Conservation (phyloP, 164 flowering plant species). For the Cinnamomum micranthum region DNA sequence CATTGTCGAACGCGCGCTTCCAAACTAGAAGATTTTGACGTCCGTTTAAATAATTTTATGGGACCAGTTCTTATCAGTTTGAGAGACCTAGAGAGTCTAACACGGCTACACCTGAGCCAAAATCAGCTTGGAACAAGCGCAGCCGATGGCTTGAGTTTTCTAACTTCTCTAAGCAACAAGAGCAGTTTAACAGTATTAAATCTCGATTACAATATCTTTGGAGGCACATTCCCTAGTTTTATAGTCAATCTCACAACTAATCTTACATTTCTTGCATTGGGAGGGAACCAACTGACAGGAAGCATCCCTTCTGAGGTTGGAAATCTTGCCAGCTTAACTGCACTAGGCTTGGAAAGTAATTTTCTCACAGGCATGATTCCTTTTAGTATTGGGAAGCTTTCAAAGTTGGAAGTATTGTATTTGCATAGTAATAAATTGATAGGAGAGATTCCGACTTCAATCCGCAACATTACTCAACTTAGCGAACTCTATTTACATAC, state of each 20-base stretch:
- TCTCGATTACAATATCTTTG: not conserved
- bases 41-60: conserved; percentile 2
- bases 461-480: not conserved
- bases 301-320: not conserved
- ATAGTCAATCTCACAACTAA: conserved; percentile 2
- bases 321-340: not conserved
- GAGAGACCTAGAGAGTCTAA: not conserved
- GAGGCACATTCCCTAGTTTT: not conserved
- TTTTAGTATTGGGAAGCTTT: not conserved
- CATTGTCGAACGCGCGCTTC: conserved; percentile 12
- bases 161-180: conserved; percentile 7
- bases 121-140: conserved; percentile 3
- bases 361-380: not conserved
- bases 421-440: not conserved
- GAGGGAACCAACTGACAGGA: not conserved
- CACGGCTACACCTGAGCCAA: not conserved
- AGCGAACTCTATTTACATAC: not conserved
- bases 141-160: not conserved
- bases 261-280: not conserved
- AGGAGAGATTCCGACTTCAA: not conserved
- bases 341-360: not conserved
- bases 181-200: not conserved
- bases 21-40: not conserved
- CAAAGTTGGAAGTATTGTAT: not conserved
- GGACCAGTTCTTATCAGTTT: conserved; percentile 10